Evolutionary conservation across 2,329 filamentous ascomycete species (phyloP).

Genomic region (Penicillium sp.): DNA sequence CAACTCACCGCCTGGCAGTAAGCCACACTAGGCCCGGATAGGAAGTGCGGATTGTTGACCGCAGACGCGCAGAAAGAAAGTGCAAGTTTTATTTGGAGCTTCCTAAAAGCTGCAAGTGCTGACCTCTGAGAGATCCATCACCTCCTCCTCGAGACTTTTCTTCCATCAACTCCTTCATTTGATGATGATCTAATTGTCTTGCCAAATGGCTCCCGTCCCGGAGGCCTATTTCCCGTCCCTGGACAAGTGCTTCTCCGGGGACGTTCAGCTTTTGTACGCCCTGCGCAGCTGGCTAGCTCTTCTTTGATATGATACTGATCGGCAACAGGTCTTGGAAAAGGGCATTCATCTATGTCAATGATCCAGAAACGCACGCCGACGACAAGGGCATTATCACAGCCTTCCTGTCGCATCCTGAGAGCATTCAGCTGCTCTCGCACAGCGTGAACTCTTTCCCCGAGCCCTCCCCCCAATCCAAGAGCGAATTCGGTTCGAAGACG

Average conservation of each 20-base stretch:
- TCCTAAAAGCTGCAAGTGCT: slow-evolving; percentile 27
- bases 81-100: slow-evolving; percentile 36
- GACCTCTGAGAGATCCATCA: background rate
- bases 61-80: slow-evolving; percentile 27
- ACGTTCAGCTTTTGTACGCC: slow-evolving; percentile 73
- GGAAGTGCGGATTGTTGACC: slow-evolving; percentile 42
- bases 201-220: slow-evolving; percentile 68
- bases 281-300: background rate
- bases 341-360: slow-evolving; percentile 56
- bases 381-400: slow-evolving; percentile 61
- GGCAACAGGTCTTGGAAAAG: slow-evolving; percentile 60
- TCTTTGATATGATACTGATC: slow-evolving; percentile 24
- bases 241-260: slow-evolving; percentile 80
- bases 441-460: slow-evolving; percentile 69
- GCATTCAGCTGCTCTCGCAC: slow-evolving; percentile 67
- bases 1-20: slow-evolving; percentile 37
- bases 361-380: slow-evolving; percentile 47
- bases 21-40: slow-evolving; percentile 40
- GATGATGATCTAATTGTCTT: slow-evolving; percentile 47
- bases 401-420: slow-evolving; percentile 72
- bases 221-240: slow-evolving; percentile 82
- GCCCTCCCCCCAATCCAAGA: slow-evolving; percentile 64
- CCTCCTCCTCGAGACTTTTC: slow-evolving; percentile 3
- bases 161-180: slow-evolving; percentile 16
- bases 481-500: slow-evolving; percentile 78